A percentile compares a stretch with the other conserved stretches of the same genome.
These are phyloP conservation scores for Aechmea fasciata DNA, from an alignment of 176 grass and related monocot genomes.

Conservation along the genomic window DNA sequence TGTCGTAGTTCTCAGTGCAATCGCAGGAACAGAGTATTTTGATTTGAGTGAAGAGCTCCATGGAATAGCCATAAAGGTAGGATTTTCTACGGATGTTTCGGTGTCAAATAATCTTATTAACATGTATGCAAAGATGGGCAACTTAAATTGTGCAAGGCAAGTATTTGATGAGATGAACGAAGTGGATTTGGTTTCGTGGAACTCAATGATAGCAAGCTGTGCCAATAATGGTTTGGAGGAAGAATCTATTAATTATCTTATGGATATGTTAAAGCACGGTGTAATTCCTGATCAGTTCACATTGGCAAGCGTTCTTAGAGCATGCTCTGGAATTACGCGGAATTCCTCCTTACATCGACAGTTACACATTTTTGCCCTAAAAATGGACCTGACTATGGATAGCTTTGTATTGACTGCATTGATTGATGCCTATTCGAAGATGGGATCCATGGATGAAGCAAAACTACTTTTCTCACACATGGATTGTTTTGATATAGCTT, in stretches of 20 bases:
- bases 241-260: slow-evolving; percentile 11
- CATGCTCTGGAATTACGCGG: slow-evolving; percentile 14
- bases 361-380: slow-evolving; percentile 20
- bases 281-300: slow-evolving; percentile 22
- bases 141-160: slow-evolving; percentile 1
- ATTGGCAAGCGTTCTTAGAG: slow-evolving; percentile 18
- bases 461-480: slow-evolving; percentile 11
- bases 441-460: slow-evolving; percentile 14
- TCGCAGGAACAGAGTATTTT: slow-evolving; percentile 5
- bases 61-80: slow-evolving; percentile 1
- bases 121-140: slow-evolving; percentile 16
- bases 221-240: slow-evolving; percentile 12
- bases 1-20: slow-evolving; percentile 13
- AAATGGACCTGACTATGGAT: slow-evolving; percentile 1
- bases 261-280: slow-evolving; percentile 15
- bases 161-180: slow-evolving; percentile 17
- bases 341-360: slow-evolving; percentile 9
- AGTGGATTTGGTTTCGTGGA: slow-evolving; percentile 22
- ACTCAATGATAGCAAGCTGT: slow-evolving; percentile 17
- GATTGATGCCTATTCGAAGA: slow-evolving; percentile 22
- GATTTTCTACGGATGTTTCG: slow-evolving; percentile 19
- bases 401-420: slow-evolving; percentile 21
- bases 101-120: slow-evolving; percentile 23
- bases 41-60: slow-evolving; percentile 13
- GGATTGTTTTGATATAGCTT: slow-evolving; percentile 20